Base-by-base conservation (phyloP, 768 basidiomycete species). In the Cystofilobasidium capitatum region DNA sequence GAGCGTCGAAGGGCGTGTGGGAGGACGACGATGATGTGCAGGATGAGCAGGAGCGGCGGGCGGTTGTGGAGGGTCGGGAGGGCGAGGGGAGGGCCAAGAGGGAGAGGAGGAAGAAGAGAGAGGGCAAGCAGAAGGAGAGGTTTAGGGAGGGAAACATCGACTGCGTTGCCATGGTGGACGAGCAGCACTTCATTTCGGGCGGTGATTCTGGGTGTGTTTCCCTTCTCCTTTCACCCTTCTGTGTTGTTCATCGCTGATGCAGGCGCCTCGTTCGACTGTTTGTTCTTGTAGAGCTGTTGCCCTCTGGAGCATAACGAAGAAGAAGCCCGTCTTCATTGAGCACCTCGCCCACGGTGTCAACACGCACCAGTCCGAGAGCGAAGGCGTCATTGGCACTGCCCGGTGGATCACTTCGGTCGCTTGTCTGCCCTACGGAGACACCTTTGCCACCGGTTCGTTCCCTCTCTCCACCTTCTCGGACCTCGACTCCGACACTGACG, bases 71-170 rank as follows among this genome's bases (percentile, higher is more conserved):
- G 24, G 76, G 74, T 36, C 70, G 72, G 26, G 76, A 74, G 33
- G 70, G 70, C 13, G 74, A 74, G 61, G 79, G 37, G 79, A 82
- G 33, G 85, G 82, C n/a, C 84, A 83, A 45, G 82, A 64, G 31
- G 16, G 67, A 62, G 60, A 82, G 58, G 82, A 80, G 40, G 79
- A 77, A 47, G 72, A 82, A 81, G n/a, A 78, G 78, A 54, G 47
- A 26, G 74, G 73, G 73, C 69, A 66, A 81, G 78, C 69, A 54
- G 33, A 74, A 74, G 70, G 79, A 80, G 45, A 81, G 80, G 67
- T 94, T 86, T 72, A 79, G 91, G 12, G 96, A 98, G 76, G 94
- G 92, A 0, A 91, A 89, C 72, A 80, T 97, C 60, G 93, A 98
- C 65, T 87, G 86, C 71, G 87, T 94, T 20, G 86, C 88, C 17